Evolutionary conservation across 1,139 yeast species (phyloP).

Genomic region (Nakaseomyces kungkrabaensis): DNA sequence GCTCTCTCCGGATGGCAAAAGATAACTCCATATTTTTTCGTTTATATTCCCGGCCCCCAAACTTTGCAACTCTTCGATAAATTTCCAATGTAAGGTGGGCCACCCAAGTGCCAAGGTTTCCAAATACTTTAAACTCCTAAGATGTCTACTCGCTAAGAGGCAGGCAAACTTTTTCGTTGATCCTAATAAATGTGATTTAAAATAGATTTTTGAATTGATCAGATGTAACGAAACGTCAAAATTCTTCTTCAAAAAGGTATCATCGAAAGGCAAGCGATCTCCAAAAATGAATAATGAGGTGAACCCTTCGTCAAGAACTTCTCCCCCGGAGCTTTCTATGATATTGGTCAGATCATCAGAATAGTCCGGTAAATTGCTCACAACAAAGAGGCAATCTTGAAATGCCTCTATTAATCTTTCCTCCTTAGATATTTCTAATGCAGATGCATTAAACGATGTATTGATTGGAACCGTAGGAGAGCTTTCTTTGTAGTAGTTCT

Average conservation of each 20-base stretch:
- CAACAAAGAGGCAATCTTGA: not conserved
- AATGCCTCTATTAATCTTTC: not conserved
- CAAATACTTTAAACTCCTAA: constrained; percentile 68
- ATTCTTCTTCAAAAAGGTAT: not conserved
- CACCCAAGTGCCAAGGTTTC: constrained; percentile 81
- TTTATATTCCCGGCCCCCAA: constrained; percentile 22
- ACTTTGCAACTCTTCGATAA: constrained; percentile 44
- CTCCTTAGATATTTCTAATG: not conserved
- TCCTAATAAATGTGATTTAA: constrained; percentile 8
- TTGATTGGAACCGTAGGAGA: not conserved
- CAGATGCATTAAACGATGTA: not conserved
- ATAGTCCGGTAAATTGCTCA: not conserved
- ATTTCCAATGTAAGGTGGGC: constrained; percentile 67
- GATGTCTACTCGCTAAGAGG: constrained; percentile 46
- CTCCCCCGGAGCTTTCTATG: constrained; percentile 44
- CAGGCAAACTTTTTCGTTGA: constrained; percentile 45
- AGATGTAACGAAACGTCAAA: not conserved
- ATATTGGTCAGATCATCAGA: constrained; percentile 24
- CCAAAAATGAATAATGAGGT: not conserved
- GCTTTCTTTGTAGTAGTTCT: not conserved
- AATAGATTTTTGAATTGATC: not conserved
- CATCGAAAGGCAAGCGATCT: not conserved
- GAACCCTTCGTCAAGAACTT: constrained; percentile 32
- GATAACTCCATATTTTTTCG: constrained; percentile 36
- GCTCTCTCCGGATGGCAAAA: constrained; percentile 62